A percentile compares a stretch with the other conserved stretches of the same genome.
These are phyloP conservation scores for Dichomitus squalens DNA, from an alignment of 1,284 basidiomycete genomes.

Conservation along the genomic window DNA sequence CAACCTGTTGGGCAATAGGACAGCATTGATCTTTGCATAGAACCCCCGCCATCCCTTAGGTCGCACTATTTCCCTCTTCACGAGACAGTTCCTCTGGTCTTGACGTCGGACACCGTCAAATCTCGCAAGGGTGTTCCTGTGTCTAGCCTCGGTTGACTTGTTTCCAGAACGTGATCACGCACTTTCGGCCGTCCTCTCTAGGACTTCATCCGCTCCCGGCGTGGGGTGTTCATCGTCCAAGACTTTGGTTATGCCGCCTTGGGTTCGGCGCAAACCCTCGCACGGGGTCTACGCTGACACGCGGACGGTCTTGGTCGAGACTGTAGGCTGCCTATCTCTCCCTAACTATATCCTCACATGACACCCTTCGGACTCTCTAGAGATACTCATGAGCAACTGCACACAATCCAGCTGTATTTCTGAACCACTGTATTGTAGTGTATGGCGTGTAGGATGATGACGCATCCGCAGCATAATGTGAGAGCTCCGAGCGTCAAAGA, in stretches of 20 bases:
- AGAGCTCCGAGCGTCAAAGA: constrained; percentile 7
- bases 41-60: constrained; percentile 23
- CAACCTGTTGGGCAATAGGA: constrained; percentile 21
- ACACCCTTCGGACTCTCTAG: not conserved
- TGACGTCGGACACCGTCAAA: constrained; percentile 30
- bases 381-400: not conserved
- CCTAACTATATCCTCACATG: not conserved
- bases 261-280: no score
- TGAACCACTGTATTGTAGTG: not conserved
- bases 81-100: constrained; percentile 28
- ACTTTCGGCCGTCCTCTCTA: no score
- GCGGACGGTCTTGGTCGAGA: no score
- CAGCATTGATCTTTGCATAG: constrained; percentile 29
- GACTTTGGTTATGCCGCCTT: no score
- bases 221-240: no score
- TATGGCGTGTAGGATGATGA: not conserved
- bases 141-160: constrained; percentile 8
- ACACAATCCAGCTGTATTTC: not conserved
- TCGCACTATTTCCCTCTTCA: constrained; percentile 25
- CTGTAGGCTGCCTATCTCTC: not conserved
- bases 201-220: no score
- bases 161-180: no score
- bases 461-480: constrained; percentile 3
- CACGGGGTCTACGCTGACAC: no score
- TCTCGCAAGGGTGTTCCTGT: constrained; percentile 22